Evolutionary conservation across 179 eudicot genomes (phyloP).

Genomic region (Silene vulgaris): DNA sequence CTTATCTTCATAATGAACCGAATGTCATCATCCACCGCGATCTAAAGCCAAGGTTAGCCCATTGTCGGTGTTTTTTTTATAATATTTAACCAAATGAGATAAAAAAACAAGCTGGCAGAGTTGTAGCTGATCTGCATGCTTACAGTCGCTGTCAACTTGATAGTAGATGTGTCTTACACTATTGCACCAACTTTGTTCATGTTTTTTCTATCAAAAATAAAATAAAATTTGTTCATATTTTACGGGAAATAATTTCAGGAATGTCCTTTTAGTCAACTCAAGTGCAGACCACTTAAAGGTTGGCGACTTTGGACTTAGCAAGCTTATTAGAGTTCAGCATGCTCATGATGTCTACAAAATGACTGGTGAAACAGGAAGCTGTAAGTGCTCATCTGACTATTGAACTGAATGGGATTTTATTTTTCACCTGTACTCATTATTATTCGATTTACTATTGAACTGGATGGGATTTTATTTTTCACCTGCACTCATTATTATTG

Average conservation of each 20-base stretch:
- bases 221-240: not conserved
- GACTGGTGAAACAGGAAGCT: slow-evolving; percentile 99
- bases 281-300: slow-evolving; percentile 96
- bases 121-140: not conserved
- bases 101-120: not conserved
- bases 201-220: not conserved
- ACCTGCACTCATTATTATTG: not conserved
- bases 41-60: slow-evolving; percentile 86
- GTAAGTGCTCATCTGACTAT: slow-evolving; percentile 44
- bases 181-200: not conserved
- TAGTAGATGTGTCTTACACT: slow-evolving; percentile 11
- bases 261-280: slow-evolving; percentile 89
- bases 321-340: slow-evolving; percentile 80
- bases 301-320: slow-evolving; percentile 98
- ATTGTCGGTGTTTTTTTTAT: not conserved
- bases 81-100: not conserved
- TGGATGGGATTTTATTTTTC: slow-evolving; percentile 14
- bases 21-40: slow-evolving; percentile 93
- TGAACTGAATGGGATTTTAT: slow-evolving; percentile 15
- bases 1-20: slow-evolving; percentile 95
- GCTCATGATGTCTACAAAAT: slow-evolving; percentile 92
- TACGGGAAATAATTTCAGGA: slow-evolving; percentile 46
- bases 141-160: not conserved
- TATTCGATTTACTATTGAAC: not conserved
- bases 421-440: slow-evolving; percentile 11